phyloP scores from a whole-genome alignment of 2,329 filamentous ascomycete species.

The Ceratocystis ficicola region DNA sequence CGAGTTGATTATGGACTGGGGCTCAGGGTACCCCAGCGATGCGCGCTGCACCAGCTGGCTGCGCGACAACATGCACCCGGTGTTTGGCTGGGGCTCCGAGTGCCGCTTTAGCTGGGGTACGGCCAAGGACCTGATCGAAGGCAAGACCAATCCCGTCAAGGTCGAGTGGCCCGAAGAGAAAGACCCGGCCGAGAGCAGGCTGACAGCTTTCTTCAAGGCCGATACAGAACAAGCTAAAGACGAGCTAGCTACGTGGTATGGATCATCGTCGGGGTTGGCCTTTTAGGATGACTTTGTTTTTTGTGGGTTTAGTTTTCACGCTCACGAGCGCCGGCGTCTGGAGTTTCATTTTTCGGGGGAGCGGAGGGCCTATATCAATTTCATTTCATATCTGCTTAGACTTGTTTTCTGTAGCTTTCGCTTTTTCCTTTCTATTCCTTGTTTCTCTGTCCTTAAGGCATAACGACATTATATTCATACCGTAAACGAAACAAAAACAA shows the following conservation, averaged over 20 bases:
- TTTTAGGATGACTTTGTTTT: constrained; percentile 7
- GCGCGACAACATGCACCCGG: constrained; percentile 71
- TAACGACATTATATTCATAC: constrained; percentile 12
- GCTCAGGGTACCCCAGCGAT: constrained; percentile 88
- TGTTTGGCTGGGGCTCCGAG: constrained; percentile 92
- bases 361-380: too few species aligned
- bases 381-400: background rate
- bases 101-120: constrained; percentile 95
- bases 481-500: background rate
- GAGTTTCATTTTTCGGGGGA: background rate
- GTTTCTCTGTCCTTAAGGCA: background rate
- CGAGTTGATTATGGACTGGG: constrained; percentile 47
- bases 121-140: constrained; percentile 80
- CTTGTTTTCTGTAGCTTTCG: background rate
- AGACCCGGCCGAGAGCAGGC: constrained; percentile 51
- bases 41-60: constrained; percentile 70
- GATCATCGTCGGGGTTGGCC: constrained; percentile 45
- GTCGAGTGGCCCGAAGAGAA: constrained; percentile 77
- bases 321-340: constrained; percentile 1
- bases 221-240: constrained; percentile 36
- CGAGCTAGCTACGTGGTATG: constrained; percentile 75
- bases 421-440: background rate
- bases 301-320: background rate
- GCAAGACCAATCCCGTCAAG: constrained; percentile 50
- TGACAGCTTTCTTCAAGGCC: constrained; percentile 63